These are phyloP conservation scores for Leishmania arabica DNA, from an alignment of 208 protist genomes.

Conservation along the genomic window DNA sequence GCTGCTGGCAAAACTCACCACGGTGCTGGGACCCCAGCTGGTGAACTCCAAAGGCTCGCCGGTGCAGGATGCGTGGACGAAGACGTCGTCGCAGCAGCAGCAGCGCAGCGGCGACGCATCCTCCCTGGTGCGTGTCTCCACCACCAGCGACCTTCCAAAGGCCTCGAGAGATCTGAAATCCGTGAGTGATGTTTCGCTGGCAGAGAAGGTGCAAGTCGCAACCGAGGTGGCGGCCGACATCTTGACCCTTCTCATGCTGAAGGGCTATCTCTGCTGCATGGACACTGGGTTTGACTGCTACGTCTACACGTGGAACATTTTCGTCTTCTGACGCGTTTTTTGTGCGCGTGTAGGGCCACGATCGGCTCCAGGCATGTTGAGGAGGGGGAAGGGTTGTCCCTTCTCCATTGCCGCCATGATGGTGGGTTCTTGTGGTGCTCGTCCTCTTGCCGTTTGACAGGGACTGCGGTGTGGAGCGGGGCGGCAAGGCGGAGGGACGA, in stretches of 20 bases:
- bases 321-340: slow-evolving; percentile 43
- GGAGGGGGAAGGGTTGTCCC: background rate
- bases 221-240: slow-evolving; percentile 63
- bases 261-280: slow-evolving; percentile 72
- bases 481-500: background rate
- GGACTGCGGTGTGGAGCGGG: background rate
- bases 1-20: slow-evolving; percentile 49
- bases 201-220: slow-evolving; percentile 52
- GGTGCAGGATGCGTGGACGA: slow-evolving; percentile 18
- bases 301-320: slow-evolving; percentile 88
- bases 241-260: slow-evolving; percentile 43
- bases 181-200: slow-evolving; percentile 70
- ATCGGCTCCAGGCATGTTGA: background rate
- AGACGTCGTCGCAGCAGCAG: background rate
- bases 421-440: no score
- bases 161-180: slow-evolving; percentile 37
- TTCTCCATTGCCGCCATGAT: no score
- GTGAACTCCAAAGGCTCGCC: slow-evolving; percentile 16
- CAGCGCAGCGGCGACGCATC: background rate
- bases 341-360: background rate
- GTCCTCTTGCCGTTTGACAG: no score
- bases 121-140: slow-evolving; percentile 26
- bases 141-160: slow-evolving; percentile 40
- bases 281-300: slow-evolving; percentile 71
- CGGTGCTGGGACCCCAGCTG: slow-evolving; percentile 65